Evolutionary conservation across 2,329 filamentous ascomycete species (phyloP).

Genomic region (Chalara sp.): DNA sequence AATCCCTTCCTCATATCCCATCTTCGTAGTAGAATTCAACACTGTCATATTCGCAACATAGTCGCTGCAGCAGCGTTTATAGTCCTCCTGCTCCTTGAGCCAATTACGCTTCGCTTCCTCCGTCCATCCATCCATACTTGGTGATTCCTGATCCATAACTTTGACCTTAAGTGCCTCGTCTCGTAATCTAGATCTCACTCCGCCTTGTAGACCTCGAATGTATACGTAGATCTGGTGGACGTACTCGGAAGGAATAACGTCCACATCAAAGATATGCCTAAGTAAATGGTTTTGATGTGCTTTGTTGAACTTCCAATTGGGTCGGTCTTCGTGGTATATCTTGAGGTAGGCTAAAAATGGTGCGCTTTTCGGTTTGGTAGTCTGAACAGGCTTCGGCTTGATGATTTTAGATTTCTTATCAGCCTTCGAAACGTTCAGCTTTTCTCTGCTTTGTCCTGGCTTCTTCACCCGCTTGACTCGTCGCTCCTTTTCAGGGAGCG

Average conservation of each 20-base stretch:
- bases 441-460: constrained; percentile 7
- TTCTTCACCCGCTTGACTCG: constrained; percentile 24
- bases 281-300: constrained; percentile 80
- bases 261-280: constrained; percentile 71
- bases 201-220: constrained; percentile 71
- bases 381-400: background rate
- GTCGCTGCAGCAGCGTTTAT: constrained; percentile 41
- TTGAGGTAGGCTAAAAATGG: constrained; percentile 70
- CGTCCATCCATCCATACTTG: constrained; percentile 25
- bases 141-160: constrained; percentile 46
- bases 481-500: constrained; percentile 23
- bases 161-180: constrained; percentile 59
- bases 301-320: constrained; percentile 93
- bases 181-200: constrained; percentile 60
- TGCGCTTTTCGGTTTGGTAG: constrained; percentile 24
- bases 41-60: constrained; percentile 23
- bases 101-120: constrained; percentile 33
- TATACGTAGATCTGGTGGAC: constrained; percentile 68
- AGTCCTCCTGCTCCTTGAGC: constrained; percentile 46
- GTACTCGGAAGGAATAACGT: constrained; percentile 63
- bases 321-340: constrained; percentile 64
- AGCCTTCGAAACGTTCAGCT: constrained; percentile 10
- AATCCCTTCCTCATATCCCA: constrained; percentile 27
- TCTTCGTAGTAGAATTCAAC: constrained; percentile 10
- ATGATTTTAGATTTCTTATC: constrained; percentile 7